Conservation (phyloP, 257 asterid genomes). For the Solanum pimpinellifolium region DNA sequence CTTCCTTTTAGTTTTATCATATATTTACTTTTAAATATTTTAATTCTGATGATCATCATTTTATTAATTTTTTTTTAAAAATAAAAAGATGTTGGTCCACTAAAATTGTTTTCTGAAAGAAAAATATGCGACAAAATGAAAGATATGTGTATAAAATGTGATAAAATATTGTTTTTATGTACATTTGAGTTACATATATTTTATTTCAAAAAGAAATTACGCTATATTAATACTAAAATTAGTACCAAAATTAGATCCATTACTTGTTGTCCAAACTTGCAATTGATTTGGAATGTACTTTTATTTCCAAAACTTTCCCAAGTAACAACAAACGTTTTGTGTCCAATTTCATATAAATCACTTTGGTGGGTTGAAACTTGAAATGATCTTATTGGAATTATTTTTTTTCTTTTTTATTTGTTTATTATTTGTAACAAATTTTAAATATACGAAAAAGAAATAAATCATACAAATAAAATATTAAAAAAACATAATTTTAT, state of each 20-base stretch:
- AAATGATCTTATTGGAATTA: background rate
- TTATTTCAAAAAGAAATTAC: background rate
- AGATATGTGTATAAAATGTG: background rate
- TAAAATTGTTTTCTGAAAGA: too few species aligned
- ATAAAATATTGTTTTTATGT: background rate
- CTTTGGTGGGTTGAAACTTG: background rate
- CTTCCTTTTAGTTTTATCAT: too few species aligned
- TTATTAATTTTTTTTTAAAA: too few species aligned
- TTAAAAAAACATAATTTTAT: too few species aligned
- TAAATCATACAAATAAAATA: too few species aligned
- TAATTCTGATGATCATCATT: too few species aligned
- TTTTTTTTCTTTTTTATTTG: too few species aligned
- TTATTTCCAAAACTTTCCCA: background rate
- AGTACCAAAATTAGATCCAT: background rate
- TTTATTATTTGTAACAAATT: too few species aligned
- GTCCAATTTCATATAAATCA: background rate
- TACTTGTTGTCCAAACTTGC: background rate
- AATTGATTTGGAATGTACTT: background rate
- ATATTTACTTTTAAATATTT: too few species aligned
- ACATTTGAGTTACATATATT: background rate
- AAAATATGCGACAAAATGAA: background rate
- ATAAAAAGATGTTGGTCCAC: too few species aligned
- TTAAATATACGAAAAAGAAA: too few species aligned
- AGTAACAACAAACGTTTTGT: background rate
- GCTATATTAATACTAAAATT: background rate